A percentile compares a stretch with the other conserved stretches of the same genome.
Conservation (phyloP, 2,329 filamentous ascomycete genomes). For the Chaetomiaceae sp. region DNA sequence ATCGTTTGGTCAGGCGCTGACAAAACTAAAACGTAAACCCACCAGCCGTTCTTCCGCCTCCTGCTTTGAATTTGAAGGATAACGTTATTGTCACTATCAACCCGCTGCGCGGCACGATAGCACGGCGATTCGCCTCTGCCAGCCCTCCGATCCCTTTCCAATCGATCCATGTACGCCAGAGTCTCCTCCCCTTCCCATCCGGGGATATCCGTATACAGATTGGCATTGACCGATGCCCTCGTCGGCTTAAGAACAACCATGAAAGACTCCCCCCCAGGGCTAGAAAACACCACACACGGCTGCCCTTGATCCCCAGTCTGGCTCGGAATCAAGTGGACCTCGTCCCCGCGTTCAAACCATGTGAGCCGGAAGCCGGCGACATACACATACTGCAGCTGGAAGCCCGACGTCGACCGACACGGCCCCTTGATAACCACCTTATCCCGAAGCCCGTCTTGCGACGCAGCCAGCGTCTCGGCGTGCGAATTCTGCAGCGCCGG, state of each 20-base stretch:
- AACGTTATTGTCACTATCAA: neutral
- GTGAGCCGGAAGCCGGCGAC: neutral
- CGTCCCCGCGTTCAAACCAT: neutral
- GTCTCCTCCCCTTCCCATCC: conserved; percentile 5
- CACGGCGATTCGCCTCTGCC: neutral
- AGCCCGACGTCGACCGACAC: neutral
- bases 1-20: neutral
- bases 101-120: neutral
- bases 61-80: neutral
- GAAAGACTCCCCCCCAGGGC: neutral
- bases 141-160: neutral
- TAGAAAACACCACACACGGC: neutral
- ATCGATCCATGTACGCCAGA: neutral
- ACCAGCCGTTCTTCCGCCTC: conserved; percentile 9
- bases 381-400: neutral
- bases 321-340: neutral
- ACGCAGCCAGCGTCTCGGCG: too few relatives aligned
- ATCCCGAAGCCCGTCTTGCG: neutral
- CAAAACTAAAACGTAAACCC: neutral
- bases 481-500: neutral
- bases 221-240: neutral
- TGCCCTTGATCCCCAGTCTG: neutral
- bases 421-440: conserved; percentile 1
- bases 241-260: neutral
- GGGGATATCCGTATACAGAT: conserved; percentile 4